Base-by-base conservation (phyloP, 805 yeast genomes). In the Metschnikowia kofuensis region DNA sequence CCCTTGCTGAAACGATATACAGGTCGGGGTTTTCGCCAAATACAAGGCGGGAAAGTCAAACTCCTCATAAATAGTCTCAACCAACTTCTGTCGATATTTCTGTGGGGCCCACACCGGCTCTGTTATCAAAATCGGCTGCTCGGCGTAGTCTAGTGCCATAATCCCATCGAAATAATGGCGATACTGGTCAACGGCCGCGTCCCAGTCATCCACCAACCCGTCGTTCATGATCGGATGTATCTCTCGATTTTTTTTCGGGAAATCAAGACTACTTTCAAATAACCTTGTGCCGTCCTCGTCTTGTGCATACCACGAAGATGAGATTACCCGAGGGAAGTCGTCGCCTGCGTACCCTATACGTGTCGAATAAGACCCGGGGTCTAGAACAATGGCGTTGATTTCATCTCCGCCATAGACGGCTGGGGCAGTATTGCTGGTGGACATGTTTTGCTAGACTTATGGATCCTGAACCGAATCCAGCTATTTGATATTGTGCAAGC, bases 301-400 rank as follows among this genome's bases (percentile, higher is more conserved):
- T 61, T 57, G 52, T n/a, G 65, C 70, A 60, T 81, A 89, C 51
- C 66, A 77, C 0, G 96, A 87, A 2, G 97, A 94, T 11, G 84
- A 65, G 26, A 87, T 80, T 4, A 83, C 70, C 54, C 84, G 80
- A 11, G 99, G 99, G 46, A 81, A 77, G 63, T 91, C 97, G 49
- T 89, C 92, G 10, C 98, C 98, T 3, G 97, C 91, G 66, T 81
- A 90, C 1, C 99, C 99, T 15, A 85, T 82, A 46, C 92, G 82
- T 7, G 97, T 89, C 51, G 82, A 72, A 52, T 76, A 82, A 10
- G 96, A 85, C 34, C 98, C 98, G 1, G 96, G 91, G 62, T 94
- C 98, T 27, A 92, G 74, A 32, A 92, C 96, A 2, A 94, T 77
- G 28, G 98, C 96, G 54, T 89, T 83, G 54, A 94, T 85, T 65